Conservation (phyloP, 1,139 yeast genomes). For the Yamadazyma sp. region DNA sequence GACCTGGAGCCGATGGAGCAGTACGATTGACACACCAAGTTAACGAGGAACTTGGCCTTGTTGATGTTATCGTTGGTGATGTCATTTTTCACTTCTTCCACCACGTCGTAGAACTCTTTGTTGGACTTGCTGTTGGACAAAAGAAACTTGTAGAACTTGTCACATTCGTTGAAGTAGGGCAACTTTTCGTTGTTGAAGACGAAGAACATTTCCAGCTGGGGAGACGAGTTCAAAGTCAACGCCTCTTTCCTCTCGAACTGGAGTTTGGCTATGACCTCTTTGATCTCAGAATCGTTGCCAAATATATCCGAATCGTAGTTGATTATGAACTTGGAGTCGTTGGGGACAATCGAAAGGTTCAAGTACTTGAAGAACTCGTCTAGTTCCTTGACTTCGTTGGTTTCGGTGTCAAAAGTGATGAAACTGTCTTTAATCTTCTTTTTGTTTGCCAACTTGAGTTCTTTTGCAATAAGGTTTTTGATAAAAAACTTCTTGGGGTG, state of each 20-base stretch:
- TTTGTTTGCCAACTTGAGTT: slow-evolving; percentile 71
- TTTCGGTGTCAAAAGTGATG: slow-evolving; percentile 45
- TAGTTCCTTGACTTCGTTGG: slow-evolving; percentile 27
- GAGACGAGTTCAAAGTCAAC: slow-evolving; percentile 28
- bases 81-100: slow-evolving; percentile 31
- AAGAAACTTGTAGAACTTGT: slow-evolving; percentile 42
- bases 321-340: slow-evolving; percentile 28
- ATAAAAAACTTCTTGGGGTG: slow-evolving; percentile 80
- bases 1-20: slow-evolving; percentile 89
- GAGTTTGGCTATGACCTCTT: slow-evolving; percentile 28
- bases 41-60: slow-evolving; percentile 50
- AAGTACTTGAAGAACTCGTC: slow-evolving; percentile 67
- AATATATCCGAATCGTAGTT: slow-evolving; percentile 40
- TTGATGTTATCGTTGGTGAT: slow-evolving; percentile 27
- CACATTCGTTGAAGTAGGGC: slow-evolving; percentile 39
- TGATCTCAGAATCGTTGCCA: slow-evolving; percentile 30
- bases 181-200: slow-evolving; percentile 36
- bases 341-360: slow-evolving; percentile 40
- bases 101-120: slow-evolving; percentile 27
- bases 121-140: slow-evolving; percentile 45
- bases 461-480: slow-evolving; percentile 78
- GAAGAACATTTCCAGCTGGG: slow-evolving; percentile 44
- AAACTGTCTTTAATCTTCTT: slow-evolving; percentile 73
- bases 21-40: slow-evolving; percentile 67
- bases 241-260: slow-evolving; percentile 32